Conservation (phyloP, 1,284 basidiomycete genomes). For the Crucibulum parvulum region DNA sequence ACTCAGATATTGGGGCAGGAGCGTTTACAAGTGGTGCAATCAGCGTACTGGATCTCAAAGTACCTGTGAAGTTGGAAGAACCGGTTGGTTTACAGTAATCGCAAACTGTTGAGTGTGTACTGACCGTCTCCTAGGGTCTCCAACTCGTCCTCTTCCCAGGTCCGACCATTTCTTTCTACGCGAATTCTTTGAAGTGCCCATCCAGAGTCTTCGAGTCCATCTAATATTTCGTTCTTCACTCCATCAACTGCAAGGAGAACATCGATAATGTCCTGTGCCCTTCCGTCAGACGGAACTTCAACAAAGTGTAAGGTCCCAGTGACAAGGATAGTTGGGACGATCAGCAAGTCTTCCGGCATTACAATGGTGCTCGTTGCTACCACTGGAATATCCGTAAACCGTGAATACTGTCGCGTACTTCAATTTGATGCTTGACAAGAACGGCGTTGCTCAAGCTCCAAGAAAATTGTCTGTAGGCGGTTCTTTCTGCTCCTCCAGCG, state of each 20-base stretch:
- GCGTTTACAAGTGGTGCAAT: slow-evolving; percentile 61
- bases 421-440: background rate
- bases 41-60: slow-evolving; percentile 49
- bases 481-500: too few relatives aligned
- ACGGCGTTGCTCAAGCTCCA: too few relatives aligned
- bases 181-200: slow-evolving; percentile 76
- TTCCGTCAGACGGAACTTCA: slow-evolving; percentile 57
- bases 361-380: slow-evolving; percentile 6
- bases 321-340: slow-evolving; percentile 66
- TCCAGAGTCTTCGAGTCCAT: slow-evolving; percentile 57
- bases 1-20: slow-evolving; percentile 37
- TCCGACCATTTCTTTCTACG: slow-evolving; percentile 59
- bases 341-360: slow-evolving; percentile 39
- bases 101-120: slow-evolving; percentile 17
- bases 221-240: slow-evolving; percentile 60
- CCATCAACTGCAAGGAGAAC: slow-evolving; percentile 52
- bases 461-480: too few relatives aligned
- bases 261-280: slow-evolving; percentile 65
- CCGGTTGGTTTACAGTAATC: background rate
- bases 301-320: slow-evolving; percentile 69
- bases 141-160: slow-evolving; percentile 77
- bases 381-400: background rate
- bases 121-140: slow-evolving; percentile 68
- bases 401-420: slow-evolving; percentile 2
- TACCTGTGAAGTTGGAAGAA: slow-evolving; percentile 45